Evolutionary conservation across 1,284 basidiomycete genomes (phyloP), one percentile per base, ranked within the genome.

Genomic region (Papiliotrema terrestris): DNA sequence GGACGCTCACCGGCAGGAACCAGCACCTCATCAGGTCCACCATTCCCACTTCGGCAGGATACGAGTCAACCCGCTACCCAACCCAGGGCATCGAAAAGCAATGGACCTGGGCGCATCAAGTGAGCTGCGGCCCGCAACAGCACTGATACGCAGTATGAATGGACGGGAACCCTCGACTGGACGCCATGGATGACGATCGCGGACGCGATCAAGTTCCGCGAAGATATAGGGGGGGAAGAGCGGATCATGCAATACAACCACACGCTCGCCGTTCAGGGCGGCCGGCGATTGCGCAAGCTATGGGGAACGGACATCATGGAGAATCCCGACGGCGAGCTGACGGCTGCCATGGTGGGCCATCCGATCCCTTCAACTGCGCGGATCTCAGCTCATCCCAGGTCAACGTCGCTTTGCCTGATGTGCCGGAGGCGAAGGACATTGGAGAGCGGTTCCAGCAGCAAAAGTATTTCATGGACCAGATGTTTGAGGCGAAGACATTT

Each of bases 221-320:
- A 83, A 49, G 86, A 84, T 82, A 78, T 94, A 20, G 92, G 91
- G 1, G 92, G 92, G 2, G 92, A 95, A 75, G 78, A 82, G 17
- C 82, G 82, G 54, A 91, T 94, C 58, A 85, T 86, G 66, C 79
- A 77, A 3, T 91, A 94, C 73, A 89, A 84, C 64, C 86, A 86
- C 66, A 70, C 80, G 8, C 81, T 94, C 23, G 92, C 91, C 0
- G 62, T 87, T 1, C 77, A 81, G 51, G 92, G 90, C 19, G 90
- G 88, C 0, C 80, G 81, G 56, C 77, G 78, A 14, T 79, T 92
- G 2, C 83, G 84, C 0, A 80, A 85, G 59, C 73, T 86, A 2
- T 75, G 90, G 35, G 84, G 83, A 6, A 91, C 89, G 1, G 70
- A 73, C 0, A 79, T 88, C 1, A 78, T 93, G 76, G 83, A 77